These are phyloP conservation scores for Neonectria punicea DNA, from an alignment of 2,329 filamentous ascomycete species.

Conservation along the genomic window DNA sequence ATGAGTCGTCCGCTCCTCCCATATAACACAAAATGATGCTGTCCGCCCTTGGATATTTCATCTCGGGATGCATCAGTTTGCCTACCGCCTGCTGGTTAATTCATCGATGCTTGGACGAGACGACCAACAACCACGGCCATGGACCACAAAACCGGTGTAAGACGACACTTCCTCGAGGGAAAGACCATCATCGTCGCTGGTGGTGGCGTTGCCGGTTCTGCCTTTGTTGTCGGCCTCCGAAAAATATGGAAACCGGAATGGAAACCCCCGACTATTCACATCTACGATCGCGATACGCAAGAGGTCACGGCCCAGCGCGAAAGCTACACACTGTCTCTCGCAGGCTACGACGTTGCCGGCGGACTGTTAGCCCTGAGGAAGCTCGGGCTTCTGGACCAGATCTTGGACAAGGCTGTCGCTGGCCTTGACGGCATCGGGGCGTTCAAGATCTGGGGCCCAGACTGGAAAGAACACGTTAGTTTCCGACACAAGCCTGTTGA, in stretches of 20 bases:
- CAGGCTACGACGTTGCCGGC: slow-evolving; percentile 47
- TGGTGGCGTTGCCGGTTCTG: slow-evolving; percentile 55
- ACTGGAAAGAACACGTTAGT: slow-evolving; percentile 50
- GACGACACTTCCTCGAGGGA: slow-evolving; percentile 48
- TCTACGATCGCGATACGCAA: slow-evolving; percentile 55
- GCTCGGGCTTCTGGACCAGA: slow-evolving; percentile 51
- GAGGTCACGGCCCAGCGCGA: slow-evolving; percentile 45
- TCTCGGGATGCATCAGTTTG: background rate
- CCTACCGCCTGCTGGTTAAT: background rate
- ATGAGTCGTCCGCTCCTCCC: background rate
- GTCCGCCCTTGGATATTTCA: background rate
- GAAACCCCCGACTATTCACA: slow-evolving; percentile 47
- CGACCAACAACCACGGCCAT: slow-evolving; percentile 18
- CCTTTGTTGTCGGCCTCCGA: slow-evolving; percentile 53
- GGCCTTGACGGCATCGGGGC: slow-evolving; percentile 43
- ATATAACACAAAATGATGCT: slow-evolving; percentile 12
- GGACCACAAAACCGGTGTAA: slow-evolving; percentile 16
- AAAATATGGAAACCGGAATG: slow-evolving; percentile 49
- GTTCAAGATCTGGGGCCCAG: slow-evolving; percentile 54
- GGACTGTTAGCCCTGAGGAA: slow-evolving; percentile 52
- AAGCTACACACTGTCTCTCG: slow-evolving; percentile 54
- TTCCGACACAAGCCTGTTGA: slow-evolving; percentile 44
- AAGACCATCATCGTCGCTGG: slow-evolving; percentile 57
- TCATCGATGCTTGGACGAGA: background rate
- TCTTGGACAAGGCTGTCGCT: slow-evolving; percentile 46